Evolutionary conservation across 306 rosid genomes (phyloP).

Genomic region (Fragaria vesca): DNA sequence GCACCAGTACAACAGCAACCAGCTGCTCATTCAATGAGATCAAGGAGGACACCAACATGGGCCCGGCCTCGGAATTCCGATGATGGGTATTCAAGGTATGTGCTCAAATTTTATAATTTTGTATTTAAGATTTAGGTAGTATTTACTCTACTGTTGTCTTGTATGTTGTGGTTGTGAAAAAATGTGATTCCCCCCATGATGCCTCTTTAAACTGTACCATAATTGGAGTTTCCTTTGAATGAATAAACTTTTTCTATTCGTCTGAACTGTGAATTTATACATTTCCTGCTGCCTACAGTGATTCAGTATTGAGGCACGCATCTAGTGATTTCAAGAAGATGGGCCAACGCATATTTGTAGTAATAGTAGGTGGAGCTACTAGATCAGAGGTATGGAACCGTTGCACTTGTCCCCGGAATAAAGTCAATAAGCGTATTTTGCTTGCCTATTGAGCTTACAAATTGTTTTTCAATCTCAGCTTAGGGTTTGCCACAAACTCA

Average conservation of each 20-base stretch:
- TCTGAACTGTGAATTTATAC: constrained; percentile 1
- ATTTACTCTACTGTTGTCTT: not conserved
- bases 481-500: constrained; percentile 92
- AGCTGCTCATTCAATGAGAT: constrained; percentile 85
- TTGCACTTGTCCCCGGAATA: not conserved
- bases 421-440: not conserved
- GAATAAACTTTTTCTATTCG: not conserved
- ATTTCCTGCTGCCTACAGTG: constrained; percentile 40
- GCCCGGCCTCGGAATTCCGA: constrained; percentile 89
- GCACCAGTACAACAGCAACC: constrained; percentile 51
- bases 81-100: constrained; percentile 93
- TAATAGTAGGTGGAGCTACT: constrained; percentile 93
- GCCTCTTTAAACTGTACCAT: not conserved
- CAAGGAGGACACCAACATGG: constrained; percentile 86
- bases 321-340: constrained; percentile 89
- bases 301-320: constrained; percentile 78
- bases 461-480: constrained; percentile 54
- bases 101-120: not conserved
- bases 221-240: not conserved
- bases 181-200: not conserved
- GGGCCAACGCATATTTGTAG: constrained; percentile 86
- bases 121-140: not conserved
- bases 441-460: constrained; percentile 5
- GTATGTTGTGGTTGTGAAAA: not conserved
- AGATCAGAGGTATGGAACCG: constrained; percentile 77